Evolutionary conservation across 1,139 yeast genomes (phyloP).

Genomic region (Scheffersomyces stambukii): DNA sequence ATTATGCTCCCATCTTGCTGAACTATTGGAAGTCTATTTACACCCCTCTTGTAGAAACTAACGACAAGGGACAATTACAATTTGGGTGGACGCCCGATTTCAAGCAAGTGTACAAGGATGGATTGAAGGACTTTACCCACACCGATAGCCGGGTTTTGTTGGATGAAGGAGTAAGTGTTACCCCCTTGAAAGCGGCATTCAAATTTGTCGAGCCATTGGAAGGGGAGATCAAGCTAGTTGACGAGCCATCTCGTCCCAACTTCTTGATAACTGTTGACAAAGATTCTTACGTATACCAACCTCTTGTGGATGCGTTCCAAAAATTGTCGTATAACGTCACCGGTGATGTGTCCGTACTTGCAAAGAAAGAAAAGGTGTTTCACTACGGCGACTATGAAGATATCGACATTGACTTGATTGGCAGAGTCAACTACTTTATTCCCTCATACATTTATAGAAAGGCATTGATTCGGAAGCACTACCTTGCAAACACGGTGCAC

Average conservation of each 20-base stretch:
- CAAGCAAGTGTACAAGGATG: constrained; percentile 59
- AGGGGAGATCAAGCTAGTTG: constrained; percentile 51
- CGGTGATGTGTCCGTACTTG: constrained; percentile 23
- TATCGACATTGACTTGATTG: constrained; percentile 64
- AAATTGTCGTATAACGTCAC: constrained; percentile 26
- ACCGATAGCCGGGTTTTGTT: constrained; percentile 54
- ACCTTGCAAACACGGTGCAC: constrained; percentile 73
- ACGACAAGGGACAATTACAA: constrained; percentile 24
- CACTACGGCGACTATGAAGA: constrained; percentile 93
- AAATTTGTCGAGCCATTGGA: constrained; percentile 46
- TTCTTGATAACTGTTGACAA: constrained; percentile 31
- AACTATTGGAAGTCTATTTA: constrained; percentile 74
- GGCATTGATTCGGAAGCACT: constrained; percentile 87
- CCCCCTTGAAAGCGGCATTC: constrained; percentile 79
- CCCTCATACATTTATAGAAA: constrained; percentile 85
- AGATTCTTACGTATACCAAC: constrained; percentile 55
- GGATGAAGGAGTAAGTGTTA: constrained; percentile 60
- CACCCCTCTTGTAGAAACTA: constrained; percentile 16
- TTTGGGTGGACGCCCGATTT: constrained; percentile 87
- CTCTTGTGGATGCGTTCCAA: constrained; percentile 44
- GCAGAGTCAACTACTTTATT: constrained; percentile 48
- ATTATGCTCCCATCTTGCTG: constrained; percentile 72
- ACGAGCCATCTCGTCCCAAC: constrained; percentile 9
- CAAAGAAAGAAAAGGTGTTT: constrained; percentile 32
- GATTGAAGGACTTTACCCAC: constrained; percentile 48